Percentiles rank a stretch among this genome's conserved stretches.
Conservation (phyloP, 2,329 filamentous ascomycete genomes). For the Dothideomycetes sp. region DNA sequence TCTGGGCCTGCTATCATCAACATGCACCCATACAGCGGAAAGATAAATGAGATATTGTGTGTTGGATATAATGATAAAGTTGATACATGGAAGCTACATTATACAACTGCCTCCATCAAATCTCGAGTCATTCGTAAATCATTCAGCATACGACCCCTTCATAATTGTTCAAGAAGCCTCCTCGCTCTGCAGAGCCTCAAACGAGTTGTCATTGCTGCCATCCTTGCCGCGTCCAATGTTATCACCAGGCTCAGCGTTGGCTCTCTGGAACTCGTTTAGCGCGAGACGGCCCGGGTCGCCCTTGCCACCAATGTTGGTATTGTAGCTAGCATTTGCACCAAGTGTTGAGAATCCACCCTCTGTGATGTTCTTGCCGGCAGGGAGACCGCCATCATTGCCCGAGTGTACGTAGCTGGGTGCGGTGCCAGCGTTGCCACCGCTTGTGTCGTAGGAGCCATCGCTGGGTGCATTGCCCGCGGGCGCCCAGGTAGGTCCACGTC, state of each 20-base stretch:
- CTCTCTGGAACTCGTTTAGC: constrained; percentile 18
- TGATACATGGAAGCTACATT: too few species aligned
- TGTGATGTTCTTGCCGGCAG: constrained; percentile 40
- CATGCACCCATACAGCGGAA: too few species aligned
- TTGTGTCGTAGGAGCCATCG: neutral
- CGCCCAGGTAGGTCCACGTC: constrained; percentile 23
- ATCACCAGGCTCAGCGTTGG: constrained; percentile 5
- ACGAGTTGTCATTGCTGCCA: constrained; percentile 3
- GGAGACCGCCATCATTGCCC: constrained; percentile 20
- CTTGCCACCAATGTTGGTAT: constrained; percentile 39
- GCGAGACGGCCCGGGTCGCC: constrained; percentile 45
- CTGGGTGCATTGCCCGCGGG: constrained; percentile 10
- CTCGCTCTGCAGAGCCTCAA: neutral
- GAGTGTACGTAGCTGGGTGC: constrained; percentile 1
- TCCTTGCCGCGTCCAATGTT: constrained; percentile 4
- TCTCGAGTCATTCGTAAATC: too few species aligned
- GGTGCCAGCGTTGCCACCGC: neutral
- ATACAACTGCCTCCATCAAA: too few species aligned
- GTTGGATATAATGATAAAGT: too few species aligned
- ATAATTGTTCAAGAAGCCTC: too few species aligned
- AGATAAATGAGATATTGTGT: too few species aligned
- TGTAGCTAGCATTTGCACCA: constrained; percentile 40
- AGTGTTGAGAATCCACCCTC: constrained; percentile 34
- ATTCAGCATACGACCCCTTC: too few species aligned
- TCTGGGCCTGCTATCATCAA: too few species aligned